Evolutionary conservation across 768 basidiomycete species (phyloP).

Genomic region (Pulveroboletus sp.): DNA sequence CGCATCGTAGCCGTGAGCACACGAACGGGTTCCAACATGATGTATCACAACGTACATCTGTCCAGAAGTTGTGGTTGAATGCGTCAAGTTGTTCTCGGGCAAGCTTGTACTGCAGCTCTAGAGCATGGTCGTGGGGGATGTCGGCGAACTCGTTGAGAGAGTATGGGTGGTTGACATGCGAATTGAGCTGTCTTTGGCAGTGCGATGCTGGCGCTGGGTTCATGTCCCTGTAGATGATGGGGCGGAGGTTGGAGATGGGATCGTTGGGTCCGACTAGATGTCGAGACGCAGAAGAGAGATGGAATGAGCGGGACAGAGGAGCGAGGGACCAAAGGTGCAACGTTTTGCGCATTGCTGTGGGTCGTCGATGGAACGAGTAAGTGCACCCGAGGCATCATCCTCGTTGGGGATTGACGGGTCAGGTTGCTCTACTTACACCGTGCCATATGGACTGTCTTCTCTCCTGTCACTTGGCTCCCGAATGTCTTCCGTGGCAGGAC

Average conservation of each 20-base stretch:
- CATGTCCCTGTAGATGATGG: conserved; percentile 67
- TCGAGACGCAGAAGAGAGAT: conserved; percentile 23
- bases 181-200: conserved; percentile 26
- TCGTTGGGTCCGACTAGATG: conserved; percentile 67
- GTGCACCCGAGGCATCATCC: background rate
- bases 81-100: conserved; percentile 68
- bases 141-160: conserved; percentile 66
- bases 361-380: background rate
- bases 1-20: conserved; percentile 2
- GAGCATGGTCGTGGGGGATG: conserved; percentile 34
- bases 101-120: conserved; percentile 66
- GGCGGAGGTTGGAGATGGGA: conserved; percentile 74
- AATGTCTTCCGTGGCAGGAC: no score
- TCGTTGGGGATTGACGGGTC: no score
- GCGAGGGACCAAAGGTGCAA: background rate
- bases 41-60: conserved; percentile 51
- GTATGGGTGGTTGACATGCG: conserved; percentile 55
- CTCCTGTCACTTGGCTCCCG: no score
- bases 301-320: conserved; percentile 12
- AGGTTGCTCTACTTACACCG: no score
- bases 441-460: no score
- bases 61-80: conserved; percentile 77
- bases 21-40: background rate
- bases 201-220: conserved; percentile 27
- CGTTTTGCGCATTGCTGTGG: background rate